phyloP scores from a whole-genome alignment of 495 filamentous ascomycete genomes.

The Penicillium ochrochloron region DNA sequence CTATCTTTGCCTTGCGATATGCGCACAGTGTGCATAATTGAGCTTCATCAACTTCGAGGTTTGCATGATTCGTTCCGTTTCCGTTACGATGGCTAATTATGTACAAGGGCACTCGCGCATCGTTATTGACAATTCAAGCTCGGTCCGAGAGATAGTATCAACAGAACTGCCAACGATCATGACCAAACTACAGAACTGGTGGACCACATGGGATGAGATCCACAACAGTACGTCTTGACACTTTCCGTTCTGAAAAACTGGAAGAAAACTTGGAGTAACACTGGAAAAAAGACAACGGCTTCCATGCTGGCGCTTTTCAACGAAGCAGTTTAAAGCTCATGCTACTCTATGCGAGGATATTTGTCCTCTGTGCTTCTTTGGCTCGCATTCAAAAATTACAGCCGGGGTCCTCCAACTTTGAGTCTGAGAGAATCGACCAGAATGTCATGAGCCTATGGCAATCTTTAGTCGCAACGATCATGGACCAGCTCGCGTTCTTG shows the following conservation, averaged over 20 bases:
- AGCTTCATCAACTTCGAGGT: constrained; percentile 49
- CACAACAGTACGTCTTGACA: constrained; percentile 38
- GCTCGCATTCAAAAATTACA: constrained; percentile 49
- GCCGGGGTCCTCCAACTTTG: constrained; percentile 29
- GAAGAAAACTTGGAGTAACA: constrained; percentile 2
- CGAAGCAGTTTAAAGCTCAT: constrained; percentile 47
- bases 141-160: constrained; percentile 36
- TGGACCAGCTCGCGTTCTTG: constrained; percentile 44
- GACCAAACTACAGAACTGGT: constrained; percentile 44
- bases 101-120: constrained; percentile 36
- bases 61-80: neutral
- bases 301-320: constrained; percentile 48
- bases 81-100: neutral
- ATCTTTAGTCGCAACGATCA: constrained; percentile 42
- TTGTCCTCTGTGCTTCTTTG: constrained; percentile 42
- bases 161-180: constrained; percentile 43
- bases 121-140: constrained; percentile 38
- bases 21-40: constrained; percentile 48
- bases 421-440: constrained; percentile 31
- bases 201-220: constrained; percentile 50
- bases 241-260: neutral
- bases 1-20: constrained; percentile 49
- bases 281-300: constrained; percentile 39
- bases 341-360: constrained; percentile 47
- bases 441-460: constrained; percentile 43